Conservation (phyloP, 1,284 basidiomycete genomes). For the Apiotrichum domesticum region DNA sequence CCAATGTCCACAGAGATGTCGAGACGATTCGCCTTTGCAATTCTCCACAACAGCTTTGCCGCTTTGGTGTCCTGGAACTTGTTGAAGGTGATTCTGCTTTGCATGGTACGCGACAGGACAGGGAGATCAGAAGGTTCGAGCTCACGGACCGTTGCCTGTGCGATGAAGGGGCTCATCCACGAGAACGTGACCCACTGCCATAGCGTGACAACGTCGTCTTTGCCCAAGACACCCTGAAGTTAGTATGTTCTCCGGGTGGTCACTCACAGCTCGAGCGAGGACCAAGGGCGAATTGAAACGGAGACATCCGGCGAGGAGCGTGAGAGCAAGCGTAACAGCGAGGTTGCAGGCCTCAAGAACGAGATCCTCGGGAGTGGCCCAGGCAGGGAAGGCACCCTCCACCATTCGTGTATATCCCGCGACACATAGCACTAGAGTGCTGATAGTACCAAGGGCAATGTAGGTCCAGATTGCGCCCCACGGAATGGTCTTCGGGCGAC, state of each 20-base stretch:
- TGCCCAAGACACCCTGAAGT: not conserved
- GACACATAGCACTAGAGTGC: slow-evolving; percentile 23
- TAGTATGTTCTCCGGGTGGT: not conserved
- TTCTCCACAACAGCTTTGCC: slow-evolving; percentile 55
- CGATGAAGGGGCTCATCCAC: slow-evolving; percentile 66
- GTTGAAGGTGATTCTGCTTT: slow-evolving; percentile 60
- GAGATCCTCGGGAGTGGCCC: slow-evolving; percentile 25
- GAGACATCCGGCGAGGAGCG: slow-evolving; percentile 23
- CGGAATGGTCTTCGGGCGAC: slow-evolving; percentile 33
- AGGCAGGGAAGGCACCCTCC: slow-evolving; percentile 22
- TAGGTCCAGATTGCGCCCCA: slow-evolving; percentile 33
- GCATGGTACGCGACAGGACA: slow-evolving; percentile 61
- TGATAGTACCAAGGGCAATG: slow-evolving; percentile 23
- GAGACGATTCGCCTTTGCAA: slow-evolving; percentile 63
- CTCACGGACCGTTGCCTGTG: slow-evolving; percentile 56
- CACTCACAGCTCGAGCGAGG: slow-evolving; percentile 29
- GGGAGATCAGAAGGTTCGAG: slow-evolving; percentile 67
- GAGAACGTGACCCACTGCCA: slow-evolving; percentile 72
- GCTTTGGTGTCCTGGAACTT: slow-evolving; percentile 47
- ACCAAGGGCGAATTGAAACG: slow-evolving; percentile 32
- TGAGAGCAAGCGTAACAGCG: slow-evolving; percentile 19
- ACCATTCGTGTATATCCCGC: slow-evolving; percentile 25
- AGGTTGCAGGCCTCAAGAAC: slow-evolving; percentile 27
- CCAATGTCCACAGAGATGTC: slow-evolving; percentile 65
- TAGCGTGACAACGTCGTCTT: slow-evolving; percentile 65